phyloP scores from a whole-genome alignment of 2,329 filamentous ascomycete species.

The Tolypocladium album region DNA sequence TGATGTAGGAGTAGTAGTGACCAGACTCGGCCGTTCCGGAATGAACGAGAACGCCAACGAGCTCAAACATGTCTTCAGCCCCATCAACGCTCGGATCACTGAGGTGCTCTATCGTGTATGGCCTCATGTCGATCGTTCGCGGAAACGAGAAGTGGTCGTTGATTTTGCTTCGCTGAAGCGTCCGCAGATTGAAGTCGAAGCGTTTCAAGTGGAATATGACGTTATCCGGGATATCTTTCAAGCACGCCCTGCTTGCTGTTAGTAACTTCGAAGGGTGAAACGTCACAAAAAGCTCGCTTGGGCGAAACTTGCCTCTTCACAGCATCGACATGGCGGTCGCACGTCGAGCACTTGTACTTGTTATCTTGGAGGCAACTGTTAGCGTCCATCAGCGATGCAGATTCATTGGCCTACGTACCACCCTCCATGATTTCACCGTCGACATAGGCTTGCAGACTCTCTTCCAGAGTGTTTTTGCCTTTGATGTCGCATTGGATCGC shows the following conservation, averaged over 20 bases:
- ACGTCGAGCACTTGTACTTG: slow-evolving; percentile 93
- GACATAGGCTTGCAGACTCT: slow-evolving; percentile 90
- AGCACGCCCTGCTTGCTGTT: slow-evolving; percentile 53
- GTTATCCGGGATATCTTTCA: slow-evolving; percentile 88
- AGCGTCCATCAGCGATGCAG: neutral
- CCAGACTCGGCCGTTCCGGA: slow-evolving; percentile 87
- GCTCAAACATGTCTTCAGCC: slow-evolving; percentile 71
- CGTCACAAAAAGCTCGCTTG: neutral
- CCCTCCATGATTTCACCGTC: slow-evolving; percentile 96
- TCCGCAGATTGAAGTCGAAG: slow-evolving; percentile 71
- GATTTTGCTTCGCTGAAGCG: slow-evolving; percentile 78
- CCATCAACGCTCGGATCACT: slow-evolving; percentile 46
- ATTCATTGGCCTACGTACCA: slow-evolving; percentile 29
- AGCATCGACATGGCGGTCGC: slow-evolving; percentile 80
- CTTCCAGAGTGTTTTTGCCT: slow-evolving; percentile 71
- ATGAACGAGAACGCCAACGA: slow-evolving; percentile 92
- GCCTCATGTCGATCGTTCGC: slow-evolving; percentile 69
- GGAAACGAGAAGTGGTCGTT: slow-evolving; percentile 94
- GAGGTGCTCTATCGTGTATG: slow-evolving; percentile 80
- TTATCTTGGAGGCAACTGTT: slow-evolving; percentile 51
- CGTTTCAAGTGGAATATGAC: slow-evolving; percentile 91
- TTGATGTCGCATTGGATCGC: slow-evolving; percentile 96
- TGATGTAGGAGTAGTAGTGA: slow-evolving; percentile 94
- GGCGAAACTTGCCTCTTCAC: slow-evolving; percentile 57
- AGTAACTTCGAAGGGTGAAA: slow-evolving; percentile 2